phyloP scores from a whole-genome alignment of 2,329 filamentous ascomycete genomes.

The Microthyrium microscopicum region DNA sequence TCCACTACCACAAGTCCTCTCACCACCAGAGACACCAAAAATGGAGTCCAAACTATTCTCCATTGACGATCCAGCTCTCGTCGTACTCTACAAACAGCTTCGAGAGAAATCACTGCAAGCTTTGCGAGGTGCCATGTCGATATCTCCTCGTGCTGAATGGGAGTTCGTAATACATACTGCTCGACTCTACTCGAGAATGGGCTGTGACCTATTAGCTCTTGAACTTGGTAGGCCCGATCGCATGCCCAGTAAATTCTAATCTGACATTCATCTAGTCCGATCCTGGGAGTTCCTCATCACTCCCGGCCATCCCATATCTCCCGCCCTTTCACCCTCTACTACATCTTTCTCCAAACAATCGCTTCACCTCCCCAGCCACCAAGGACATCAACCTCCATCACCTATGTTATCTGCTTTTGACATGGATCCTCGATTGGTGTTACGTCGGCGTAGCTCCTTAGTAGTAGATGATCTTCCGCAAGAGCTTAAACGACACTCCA shows the following conservation, averaged over 20 bases:
- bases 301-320: slow-evolving; percentile 13
- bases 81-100: slow-evolving; percentile 75
- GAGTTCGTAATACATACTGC: slow-evolving; percentile 79
- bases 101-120: slow-evolving; percentile 69
- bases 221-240: slow-evolving; percentile 48
- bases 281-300: slow-evolving; percentile 63
- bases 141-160: slow-evolving; percentile 68
- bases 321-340: too few species aligned
- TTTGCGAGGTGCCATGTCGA: slow-evolving; percentile 65
- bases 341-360: too few species aligned
- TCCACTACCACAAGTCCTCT: slow-evolving; percentile 58
- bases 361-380: slow-evolving; percentile 9
- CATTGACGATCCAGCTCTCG: slow-evolving; percentile 76
- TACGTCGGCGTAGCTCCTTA: slow-evolving; percentile 56
- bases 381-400: neutral
- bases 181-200: slow-evolving; percentile 74
- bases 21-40: slow-evolving; percentile 50
- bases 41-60: slow-evolving; percentile 65
- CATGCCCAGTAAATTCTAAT: slow-evolving; percentile 9
- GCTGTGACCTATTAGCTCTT: slow-evolving; percentile 76
- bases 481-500: neutral
- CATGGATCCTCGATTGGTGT: slow-evolving; percentile 47
- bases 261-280: slow-evolving; percentile 33
- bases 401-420: slow-evolving; percentile 15
- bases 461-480: slow-evolving; percentile 58